phyloP scores from a whole-genome alignment of 2,329 filamentous ascomycete species.

The Fusarium illudens region DNA sequence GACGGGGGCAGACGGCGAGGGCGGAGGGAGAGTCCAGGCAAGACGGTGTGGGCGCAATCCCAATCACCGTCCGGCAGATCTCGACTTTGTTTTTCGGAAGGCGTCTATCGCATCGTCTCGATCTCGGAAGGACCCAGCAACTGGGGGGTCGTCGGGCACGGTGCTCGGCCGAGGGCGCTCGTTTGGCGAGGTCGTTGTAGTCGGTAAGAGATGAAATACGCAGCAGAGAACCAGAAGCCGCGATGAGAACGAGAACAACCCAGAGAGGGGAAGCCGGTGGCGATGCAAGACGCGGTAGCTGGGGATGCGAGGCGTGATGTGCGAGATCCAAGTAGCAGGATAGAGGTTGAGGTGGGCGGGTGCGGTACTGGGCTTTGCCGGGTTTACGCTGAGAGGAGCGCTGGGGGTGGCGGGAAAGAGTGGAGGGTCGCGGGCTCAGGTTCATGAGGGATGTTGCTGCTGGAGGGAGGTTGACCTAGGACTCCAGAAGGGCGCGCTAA shows the following conservation, averaged over 20 bases:
- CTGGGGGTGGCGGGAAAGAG: constrained; percentile 41
- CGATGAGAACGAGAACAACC: constrained; percentile 2
- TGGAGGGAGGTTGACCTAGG: constrained; percentile 43
- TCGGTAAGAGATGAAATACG: constrained; percentile 18
- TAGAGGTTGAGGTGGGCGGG: constrained; percentile 33
- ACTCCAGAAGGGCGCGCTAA: constrained; percentile 37
- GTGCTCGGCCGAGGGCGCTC: constrained; percentile 23
- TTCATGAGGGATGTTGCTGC: constrained; percentile 39
- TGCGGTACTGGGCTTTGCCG: constrained; percentile 28
- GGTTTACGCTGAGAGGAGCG: constrained; percentile 26
- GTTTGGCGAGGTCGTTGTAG: constrained; percentile 2
- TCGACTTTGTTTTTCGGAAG: constrained; percentile 32
- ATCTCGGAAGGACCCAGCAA: constrained; percentile 30
- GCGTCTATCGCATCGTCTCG: constrained; percentile 43
- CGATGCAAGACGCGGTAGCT: constrained; percentile 31
- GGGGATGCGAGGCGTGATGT: constrained; percentile 32
- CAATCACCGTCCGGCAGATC: constrained; percentile 39
- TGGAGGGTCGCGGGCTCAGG: constrained; percentile 32
- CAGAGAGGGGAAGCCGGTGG: constrained; percentile 19
- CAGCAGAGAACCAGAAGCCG: constrained; percentile 2
- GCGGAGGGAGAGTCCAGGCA: constrained; percentile 23
- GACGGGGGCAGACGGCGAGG: not conserved
- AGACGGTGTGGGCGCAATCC: constrained; percentile 36
- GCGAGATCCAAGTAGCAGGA: constrained; percentile 36
- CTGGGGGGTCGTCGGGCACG: constrained; percentile 27